Conservation (phyloP, 352 stramenopile species). For the Phytophthora colocasiae region DNA sequence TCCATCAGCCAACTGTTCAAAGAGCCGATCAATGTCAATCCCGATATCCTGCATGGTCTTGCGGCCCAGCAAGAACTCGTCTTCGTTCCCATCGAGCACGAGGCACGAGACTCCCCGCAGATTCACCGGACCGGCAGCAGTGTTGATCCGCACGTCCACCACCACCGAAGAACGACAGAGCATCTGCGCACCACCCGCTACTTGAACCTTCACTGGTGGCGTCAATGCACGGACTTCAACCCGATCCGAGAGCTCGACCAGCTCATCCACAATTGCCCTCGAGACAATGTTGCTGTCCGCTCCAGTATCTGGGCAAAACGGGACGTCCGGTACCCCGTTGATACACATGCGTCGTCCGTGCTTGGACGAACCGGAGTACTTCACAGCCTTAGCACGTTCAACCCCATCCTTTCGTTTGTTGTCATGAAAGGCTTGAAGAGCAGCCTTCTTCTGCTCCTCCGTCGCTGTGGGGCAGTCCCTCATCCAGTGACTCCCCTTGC, state of each 20-base stretch:
- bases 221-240: too few relatives aligned
- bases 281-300: neutral
- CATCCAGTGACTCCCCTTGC: neutral
- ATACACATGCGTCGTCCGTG: too few relatives aligned
- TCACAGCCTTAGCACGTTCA: neutral
- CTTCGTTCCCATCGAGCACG: neutral
- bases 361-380: too few relatives aligned
- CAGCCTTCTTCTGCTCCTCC: too few relatives aligned
- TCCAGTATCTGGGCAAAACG: neutral
- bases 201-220: neutral
- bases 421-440: too few relatives aligned
- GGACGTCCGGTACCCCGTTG: neutral
- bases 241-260: too few relatives aligned
- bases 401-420: too few relatives aligned
- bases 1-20: neutral
- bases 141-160: neutral
- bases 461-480: neutral
- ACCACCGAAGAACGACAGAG: neutral
- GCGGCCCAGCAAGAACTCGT: constrained; percentile 8
- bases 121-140: neutral
- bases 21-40: constrained; percentile 11
- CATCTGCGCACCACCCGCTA: neutral
- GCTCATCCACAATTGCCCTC: neutral
- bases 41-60: constrained; percentile 17
- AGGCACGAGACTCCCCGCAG: neutral